Evolutionary conservation across 2,329 filamentous ascomycete species (phyloP), one percentile per base, ranked within the genome.

Genomic region (Macrophomina pseudophaseolina): DNA sequence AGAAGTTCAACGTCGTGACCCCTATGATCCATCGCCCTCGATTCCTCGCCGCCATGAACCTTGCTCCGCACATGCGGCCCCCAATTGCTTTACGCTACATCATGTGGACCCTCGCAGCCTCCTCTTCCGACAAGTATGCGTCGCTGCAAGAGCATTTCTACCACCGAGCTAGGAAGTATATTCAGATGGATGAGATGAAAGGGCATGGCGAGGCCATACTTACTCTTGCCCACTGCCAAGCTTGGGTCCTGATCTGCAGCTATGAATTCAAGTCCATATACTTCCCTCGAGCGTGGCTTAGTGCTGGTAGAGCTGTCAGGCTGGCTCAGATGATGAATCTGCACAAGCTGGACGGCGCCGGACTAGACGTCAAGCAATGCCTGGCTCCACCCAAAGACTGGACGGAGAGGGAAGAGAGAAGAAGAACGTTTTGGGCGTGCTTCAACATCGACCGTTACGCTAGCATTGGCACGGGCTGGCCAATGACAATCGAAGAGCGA

Each of bases 241-340:
- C 92, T 1, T 96, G 96, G 85, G 83, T 89, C 32, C 82, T 98
- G 23, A 84, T 96, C 56, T 87, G 89, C 5, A 88, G 87, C 0
- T 97, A 97, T 73, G 95, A 99, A 78, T 98, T 97, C 83, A 97
- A 94, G 80, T 91, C 92, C 86, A 97, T 98, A 92, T 96, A 93
- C 77, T 98, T 98, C 72, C 94, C 95, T 1, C 85, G 95, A 70
- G 95, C 95, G 0, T 98, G 95, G 95, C 88, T 97, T 81, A 97
- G 92, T 71, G 90, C 92, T 2, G 95, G 94, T 28, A 86, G 91
- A 68, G 91, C 91, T 4, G 87, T 90, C n/a, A 87, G 94, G 60
- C 80, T 98, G 64, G 87, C 88, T 60, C 90, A 97, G 74, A 97
- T 98, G 94, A 93, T 97, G 82, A 93, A 94, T 8, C 81, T 98